These are phyloP conservation scores for Aspergillus glaucus DNA, from an alignment of 2,329 filamentous ascomycete genomes.

Conservation along the genomic window DNA sequence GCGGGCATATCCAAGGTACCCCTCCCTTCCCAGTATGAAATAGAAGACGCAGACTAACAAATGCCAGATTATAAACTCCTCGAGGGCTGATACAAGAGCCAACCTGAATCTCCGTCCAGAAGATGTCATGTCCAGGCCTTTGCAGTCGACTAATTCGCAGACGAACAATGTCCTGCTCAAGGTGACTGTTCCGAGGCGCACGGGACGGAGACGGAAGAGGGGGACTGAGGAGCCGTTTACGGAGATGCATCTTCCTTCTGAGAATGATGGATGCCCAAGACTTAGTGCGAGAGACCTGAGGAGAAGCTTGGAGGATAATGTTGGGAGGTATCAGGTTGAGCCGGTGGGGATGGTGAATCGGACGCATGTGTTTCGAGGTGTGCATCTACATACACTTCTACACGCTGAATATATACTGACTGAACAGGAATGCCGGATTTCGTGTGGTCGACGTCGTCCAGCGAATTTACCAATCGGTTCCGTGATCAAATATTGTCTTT, in stretches of 20 bases:
- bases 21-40: background rate
- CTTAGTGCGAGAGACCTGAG: constrained; percentile 21
- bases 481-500: constrained; percentile 65
- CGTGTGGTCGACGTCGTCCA: constrained; percentile 66
- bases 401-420: constrained; percentile 1
- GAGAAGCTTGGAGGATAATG: constrained; percentile 62
- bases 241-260: constrained; percentile 30
- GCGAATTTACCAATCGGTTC: constrained; percentile 65
- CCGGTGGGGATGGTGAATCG: constrained; percentile 67
- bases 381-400: constrained; percentile 6
- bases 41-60: background rate
- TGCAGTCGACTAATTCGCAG: constrained; percentile 67
- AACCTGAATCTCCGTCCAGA: constrained; percentile 73
- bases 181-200: constrained; percentile 78
- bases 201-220: constrained; percentile 76
- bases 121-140: constrained; percentile 69
- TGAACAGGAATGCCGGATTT: constrained; percentile 68
- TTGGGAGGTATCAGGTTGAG: constrained; percentile 59
- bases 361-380: constrained; percentile 78
- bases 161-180: constrained; percentile 83
- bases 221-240: constrained; percentile 64
- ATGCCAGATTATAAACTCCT: constrained; percentile 40
- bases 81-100: constrained; percentile 44
- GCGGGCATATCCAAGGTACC: constrained; percentile 48
- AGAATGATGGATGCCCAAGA: constrained; percentile 7